Evolutionary conservation across 306 rosid genomes (phyloP).

Genomic region (Cyamopsis tetragonoloba): DNA sequence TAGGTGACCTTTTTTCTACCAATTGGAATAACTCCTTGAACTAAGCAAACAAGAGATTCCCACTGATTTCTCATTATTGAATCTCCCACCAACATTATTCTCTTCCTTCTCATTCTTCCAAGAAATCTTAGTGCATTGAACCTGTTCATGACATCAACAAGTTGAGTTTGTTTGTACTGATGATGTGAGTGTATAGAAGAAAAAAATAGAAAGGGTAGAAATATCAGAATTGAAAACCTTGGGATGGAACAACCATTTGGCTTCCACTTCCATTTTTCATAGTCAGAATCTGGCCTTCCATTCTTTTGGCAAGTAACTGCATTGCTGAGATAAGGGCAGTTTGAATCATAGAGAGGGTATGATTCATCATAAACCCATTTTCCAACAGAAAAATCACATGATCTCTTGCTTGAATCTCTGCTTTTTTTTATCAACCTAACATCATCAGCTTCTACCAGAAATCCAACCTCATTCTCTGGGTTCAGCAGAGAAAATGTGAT

Average conservation of each 20-base stretch:
- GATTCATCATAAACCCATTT: slow-evolving; percentile 83
- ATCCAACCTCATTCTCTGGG: slow-evolving; percentile 37
- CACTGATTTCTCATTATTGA: slow-evolving; percentile 87
- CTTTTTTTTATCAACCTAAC: slow-evolving; percentile 50
- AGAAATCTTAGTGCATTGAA: slow-evolving; percentile 76
- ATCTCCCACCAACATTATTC: slow-evolving; percentile 86
- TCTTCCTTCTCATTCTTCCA: slow-evolving; percentile 62
- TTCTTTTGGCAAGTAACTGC: slow-evolving; percentile 76
- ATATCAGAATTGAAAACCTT: slow-evolving; percentile 36
- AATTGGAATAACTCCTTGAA: slow-evolving; percentile 74
- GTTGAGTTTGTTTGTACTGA: not conserved
- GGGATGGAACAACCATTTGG: slow-evolving; percentile 64
- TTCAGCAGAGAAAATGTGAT: slow-evolving; percentile 35
- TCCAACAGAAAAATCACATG: slow-evolving; percentile 62
- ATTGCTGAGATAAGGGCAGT: slow-evolving; percentile 67
- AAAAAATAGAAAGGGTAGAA: not conserved
- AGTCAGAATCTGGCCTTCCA: slow-evolving; percentile 87
- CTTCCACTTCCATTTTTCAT: slow-evolving; percentile 87
- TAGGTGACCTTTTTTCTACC: slow-evolving; percentile 59
- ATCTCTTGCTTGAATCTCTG: slow-evolving; percentile 24
- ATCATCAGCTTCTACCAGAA: slow-evolving; percentile 47
- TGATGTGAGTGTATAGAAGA: not conserved
- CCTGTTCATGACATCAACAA: slow-evolving; percentile 21
- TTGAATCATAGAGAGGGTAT: slow-evolving; percentile 76
- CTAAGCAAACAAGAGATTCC: slow-evolving; percentile 82